Percentiles rank a stretch among this genome's conserved stretches.
These are phyloP conservation scores for Gnetum montanum DNA, from an alignment of 75 land plant species.

Conservation along the genomic window DNA sequence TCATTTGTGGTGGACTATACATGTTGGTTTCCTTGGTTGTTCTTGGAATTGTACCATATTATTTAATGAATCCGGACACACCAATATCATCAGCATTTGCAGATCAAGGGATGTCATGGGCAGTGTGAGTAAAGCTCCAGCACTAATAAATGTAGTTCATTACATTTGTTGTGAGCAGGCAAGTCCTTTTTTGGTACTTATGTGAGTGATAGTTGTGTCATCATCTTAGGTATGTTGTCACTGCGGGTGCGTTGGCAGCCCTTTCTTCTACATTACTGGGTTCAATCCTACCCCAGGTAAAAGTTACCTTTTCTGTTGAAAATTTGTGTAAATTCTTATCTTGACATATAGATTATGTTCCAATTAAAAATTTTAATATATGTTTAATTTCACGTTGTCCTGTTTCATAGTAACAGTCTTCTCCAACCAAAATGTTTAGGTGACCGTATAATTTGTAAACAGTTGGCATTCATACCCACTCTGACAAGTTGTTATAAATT, in stretches of 20 bases:
- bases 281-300: slow-evolving; percentile 91
- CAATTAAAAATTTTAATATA: neutral
- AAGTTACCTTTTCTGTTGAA: neutral
- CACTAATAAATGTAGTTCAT: neutral
- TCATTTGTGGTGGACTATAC: slow-evolving; percentile 71
- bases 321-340: neutral
- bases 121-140: slow-evolving; percentile 59
- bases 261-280: slow-evolving; percentile 95
- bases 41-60: slow-evolving; percentile 89
- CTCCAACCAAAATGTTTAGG: too few relatives aligned
- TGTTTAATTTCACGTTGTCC: too few relatives aligned
- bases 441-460: too few relatives aligned
- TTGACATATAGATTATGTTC: neutral
- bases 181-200: neutral
- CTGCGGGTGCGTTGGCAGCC: slow-evolving; percentile 86
- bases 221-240: slow-evolving; percentile 62
- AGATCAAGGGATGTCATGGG: slow-evolving; percentile 86
- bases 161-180: neutral
- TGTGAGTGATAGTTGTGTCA: too few relatives aligned
- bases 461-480: too few relatives aligned
- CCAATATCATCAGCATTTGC: slow-evolving; percentile 94
- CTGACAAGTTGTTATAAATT: too few relatives aligned
- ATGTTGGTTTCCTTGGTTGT: slow-evolving; percentile 90
- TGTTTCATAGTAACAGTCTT: too few relatives aligned
- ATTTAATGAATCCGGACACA: slow-evolving; percentile 85